phyloP scores from a whole-genome alignment of 352 stramenopile genomes.

The Blastocystis sp. region DNA sequence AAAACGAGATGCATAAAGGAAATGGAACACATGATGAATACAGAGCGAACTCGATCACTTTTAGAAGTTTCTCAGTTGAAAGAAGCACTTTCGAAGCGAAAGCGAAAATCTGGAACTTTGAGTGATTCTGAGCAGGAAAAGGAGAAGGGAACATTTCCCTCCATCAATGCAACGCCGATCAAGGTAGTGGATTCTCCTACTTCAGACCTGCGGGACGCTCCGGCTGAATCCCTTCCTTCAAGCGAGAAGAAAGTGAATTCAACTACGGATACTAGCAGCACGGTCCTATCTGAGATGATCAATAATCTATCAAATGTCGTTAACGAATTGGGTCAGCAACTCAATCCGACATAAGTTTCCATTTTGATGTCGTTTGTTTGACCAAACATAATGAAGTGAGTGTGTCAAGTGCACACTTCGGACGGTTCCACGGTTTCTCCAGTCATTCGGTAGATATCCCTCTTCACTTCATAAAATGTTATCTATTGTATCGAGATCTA shows the following conservation, averaged over 20 bases:
- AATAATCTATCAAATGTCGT: not conserved
- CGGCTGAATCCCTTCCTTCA: no score
- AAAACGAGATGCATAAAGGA: not conserved
- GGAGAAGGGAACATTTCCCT: not conserved
- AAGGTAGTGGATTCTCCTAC: not conserved
- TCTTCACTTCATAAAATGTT: not conserved
- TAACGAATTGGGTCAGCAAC: not conserved
- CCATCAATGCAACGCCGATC: slow-evolving; percentile 39
- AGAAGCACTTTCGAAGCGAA: not conserved
- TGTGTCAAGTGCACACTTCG: not conserved
- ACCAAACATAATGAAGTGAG: not conserved
- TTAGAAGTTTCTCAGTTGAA: not conserved
- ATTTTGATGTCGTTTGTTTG: slow-evolving; percentile 5
- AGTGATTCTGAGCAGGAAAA: not conserved
- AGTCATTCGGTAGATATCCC: not conserved
- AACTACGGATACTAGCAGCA: slow-evolving; percentile 11
- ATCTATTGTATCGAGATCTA: not conserved
- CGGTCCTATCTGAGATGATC: not conserved
- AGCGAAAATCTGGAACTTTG: not conserved
- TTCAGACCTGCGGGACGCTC: not conserved
- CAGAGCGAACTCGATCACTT: slow-evolving; percentile 10
- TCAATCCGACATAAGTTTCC: not conserved
- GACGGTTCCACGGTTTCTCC: no score
- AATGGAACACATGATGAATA: slow-evolving; percentile 24
- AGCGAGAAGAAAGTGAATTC: not conserved